These are phyloP conservation scores for Hygrocybe coccinea DNA, from an alignment of 768 basidiomycete species.

Conservation along the genomic window DNA sequence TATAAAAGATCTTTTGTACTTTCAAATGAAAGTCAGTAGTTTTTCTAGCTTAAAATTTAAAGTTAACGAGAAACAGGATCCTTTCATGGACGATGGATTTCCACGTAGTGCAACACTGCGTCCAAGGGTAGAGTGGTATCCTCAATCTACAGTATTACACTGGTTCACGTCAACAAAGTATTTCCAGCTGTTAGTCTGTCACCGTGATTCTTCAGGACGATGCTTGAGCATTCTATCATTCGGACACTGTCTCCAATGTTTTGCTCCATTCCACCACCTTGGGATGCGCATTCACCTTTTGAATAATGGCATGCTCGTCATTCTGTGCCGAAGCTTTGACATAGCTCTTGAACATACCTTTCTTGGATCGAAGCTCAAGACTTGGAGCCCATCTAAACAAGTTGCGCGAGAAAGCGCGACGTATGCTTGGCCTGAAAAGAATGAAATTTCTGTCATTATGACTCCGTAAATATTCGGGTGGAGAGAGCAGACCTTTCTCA, in stretches of 20 bases:
- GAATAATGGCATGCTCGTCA: background rate
- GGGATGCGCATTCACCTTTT: constrained; percentile 64
- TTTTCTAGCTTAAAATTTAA: too few species aligned
- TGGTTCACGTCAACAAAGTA: too few species aligned
- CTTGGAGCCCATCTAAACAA: constrained; percentile 77
- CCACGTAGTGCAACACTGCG: too few species aligned
- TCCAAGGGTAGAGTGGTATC: too few species aligned
- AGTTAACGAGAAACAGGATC: too few species aligned
- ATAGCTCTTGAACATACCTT: constrained; percentile 46
- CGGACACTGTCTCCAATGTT: constrained; percentile 51
- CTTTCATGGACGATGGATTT: too few species aligned
- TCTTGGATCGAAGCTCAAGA: constrained; percentile 66
- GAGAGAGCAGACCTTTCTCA: constrained; percentile 62
- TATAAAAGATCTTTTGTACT: too few species aligned
- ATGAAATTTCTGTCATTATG: background rate
- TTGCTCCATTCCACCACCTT: constrained; percentile 71
- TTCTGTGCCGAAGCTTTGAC: background rate
- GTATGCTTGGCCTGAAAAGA: constrained; percentile 71
- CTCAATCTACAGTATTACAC: too few species aligned
- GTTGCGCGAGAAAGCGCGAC: constrained; percentile 89
- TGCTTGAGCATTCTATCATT: too few species aligned
- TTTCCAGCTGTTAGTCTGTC: too few species aligned
- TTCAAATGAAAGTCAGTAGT: too few species aligned
- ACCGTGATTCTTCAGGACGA: too few species aligned
- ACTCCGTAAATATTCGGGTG: background rate